These are phyloP conservation scores for Sphagnum contortum DNA, from an alignment of 225 moss, liverwort and hornwort species.

Conservation along the genomic window DNA sequence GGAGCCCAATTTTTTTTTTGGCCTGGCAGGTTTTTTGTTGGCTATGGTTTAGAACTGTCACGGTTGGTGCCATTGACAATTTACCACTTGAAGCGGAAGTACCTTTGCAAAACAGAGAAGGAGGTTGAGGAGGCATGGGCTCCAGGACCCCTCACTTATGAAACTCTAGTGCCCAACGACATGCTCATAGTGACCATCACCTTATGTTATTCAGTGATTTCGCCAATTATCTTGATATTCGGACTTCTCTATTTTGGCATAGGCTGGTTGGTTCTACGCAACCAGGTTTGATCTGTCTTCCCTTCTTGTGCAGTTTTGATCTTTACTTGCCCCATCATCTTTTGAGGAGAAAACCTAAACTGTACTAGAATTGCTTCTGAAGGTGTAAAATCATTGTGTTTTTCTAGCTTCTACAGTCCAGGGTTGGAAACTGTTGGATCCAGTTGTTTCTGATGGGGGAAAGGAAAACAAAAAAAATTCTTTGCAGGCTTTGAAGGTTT, in stretches of 20 bases:
- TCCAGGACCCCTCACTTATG: slow-evolving; percentile 1
- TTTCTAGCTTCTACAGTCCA: too few species aligned
- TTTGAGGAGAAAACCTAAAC: too few species aligned
- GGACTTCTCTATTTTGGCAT: slow-evolving; percentile 6
- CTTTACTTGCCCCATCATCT: not conserved
- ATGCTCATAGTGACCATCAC: slow-evolving; percentile 7
- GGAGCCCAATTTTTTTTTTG: not conserved
- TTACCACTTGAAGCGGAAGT: slow-evolving; percentile 4
- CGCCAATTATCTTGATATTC: slow-evolving; percentile 7
- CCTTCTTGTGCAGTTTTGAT: not conserved
- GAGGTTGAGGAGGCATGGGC: slow-evolving; percentile 7
- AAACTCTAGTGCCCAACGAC: slow-evolving; percentile 4
- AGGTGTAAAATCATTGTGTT: too few species aligned
- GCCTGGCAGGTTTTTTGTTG: not conserved
- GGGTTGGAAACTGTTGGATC: too few species aligned
- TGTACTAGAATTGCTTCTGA: too few species aligned
- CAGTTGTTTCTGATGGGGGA: too few species aligned
- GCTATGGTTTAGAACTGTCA: slow-evolving; percentile 1
- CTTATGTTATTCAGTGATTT: slow-evolving; percentile 6
- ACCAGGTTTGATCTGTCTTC: slow-evolving; percentile 4
- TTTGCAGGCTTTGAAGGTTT: slow-evolving; percentile 55
- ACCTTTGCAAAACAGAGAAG: slow-evolving; percentile 9
- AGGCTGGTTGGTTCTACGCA: slow-evolving; percentile 6
- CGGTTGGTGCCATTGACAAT: not conserved
- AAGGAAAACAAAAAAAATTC: too few species aligned